Evolutionary conservation across 139 green algal species (phyloP), one percentile per base, ranked within the genome.

Genomic region (Raphidocelis subcapitata): DNA sequence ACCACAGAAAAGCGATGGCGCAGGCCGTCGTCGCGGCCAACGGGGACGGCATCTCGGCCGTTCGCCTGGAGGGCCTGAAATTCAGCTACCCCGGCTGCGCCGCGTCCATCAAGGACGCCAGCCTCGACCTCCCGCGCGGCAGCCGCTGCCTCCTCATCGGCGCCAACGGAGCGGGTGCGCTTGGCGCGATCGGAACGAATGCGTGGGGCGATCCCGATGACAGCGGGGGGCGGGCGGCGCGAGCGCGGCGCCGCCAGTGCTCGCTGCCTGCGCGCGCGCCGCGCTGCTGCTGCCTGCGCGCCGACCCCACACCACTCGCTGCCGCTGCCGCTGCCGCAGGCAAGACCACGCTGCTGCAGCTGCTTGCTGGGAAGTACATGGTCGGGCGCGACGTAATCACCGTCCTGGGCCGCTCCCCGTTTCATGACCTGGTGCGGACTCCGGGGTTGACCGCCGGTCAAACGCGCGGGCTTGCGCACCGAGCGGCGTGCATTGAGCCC

Each of bases 341-440:
- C 68, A 98, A 98, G 76, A 95, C 87, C 0, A 96, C 93, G 3
- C 71, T 98, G 47, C 81, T 98, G 37, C 88, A 97, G 69, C 65
- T 99, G 18, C 66, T 99, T 64, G 95, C 90, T 18, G 95, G 95
- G 31, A 97, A 99, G 67, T 93, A 98, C 79, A 97, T 99, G 95
- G 95, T 98, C 3, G 75, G 57, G 84, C 67, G 72, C 21, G 89
- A 96, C 26, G 69, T 66, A 1, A 82, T 97, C 0, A 73, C 80
- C 2, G 88, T 99, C 3, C 79, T 99, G n/a, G 93, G 93, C 0
- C 74, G 91, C 12, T 84, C 95, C 2, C 92, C 96, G 0, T 99
- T 99, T 77, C 91, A 98, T 69, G 94, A 97, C 75, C 87, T 96
- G 57, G 83, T 89, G 62, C 82, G 82, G 20, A 24, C 51, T 64